Percentiles rank a stretch among this genome's conserved stretches.
phyloP scores from a whole-genome alignment of 176 grass and related monocot species.

The Lolium multiflorum region DNA sequence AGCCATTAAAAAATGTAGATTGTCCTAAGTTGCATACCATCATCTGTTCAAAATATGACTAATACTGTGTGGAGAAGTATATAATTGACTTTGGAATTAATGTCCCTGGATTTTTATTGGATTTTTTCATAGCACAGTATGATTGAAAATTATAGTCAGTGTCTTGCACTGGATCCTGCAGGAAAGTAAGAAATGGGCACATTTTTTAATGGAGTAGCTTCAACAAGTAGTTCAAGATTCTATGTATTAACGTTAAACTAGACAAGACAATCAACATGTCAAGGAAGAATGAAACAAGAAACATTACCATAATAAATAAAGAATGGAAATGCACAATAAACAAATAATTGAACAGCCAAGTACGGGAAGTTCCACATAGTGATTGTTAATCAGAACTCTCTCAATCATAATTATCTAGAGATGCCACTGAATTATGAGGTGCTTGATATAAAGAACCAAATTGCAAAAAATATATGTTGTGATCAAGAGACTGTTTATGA shows the following conservation, averaged over 20 bases:
- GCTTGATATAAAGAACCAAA: slow-evolving; percentile 16
- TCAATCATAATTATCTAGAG: not conserved
- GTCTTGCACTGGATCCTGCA: not conserved
- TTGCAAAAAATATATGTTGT: not conserved
- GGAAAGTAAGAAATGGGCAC: not conserved
- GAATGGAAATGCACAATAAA: not conserved
- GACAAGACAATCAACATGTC: not conserved
- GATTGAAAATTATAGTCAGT: not conserved
- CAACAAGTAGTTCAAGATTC: slow-evolving; percentile 11
- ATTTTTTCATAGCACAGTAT: not conserved
- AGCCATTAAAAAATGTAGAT: not conserved
- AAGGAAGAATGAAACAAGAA: slow-evolving; percentile 11
- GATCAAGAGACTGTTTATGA: slow-evolving; percentile 23
- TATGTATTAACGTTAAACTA: not conserved
- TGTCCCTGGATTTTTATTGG: not conserved
- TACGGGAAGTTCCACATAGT: not conserved
- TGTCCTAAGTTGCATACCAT: slow-evolving; percentile 20
- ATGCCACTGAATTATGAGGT: not conserved
- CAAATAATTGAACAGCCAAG: not conserved
- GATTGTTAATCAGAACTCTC: not conserved
- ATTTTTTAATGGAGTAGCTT: slow-evolving; percentile 7
- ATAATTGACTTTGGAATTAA: not conserved
- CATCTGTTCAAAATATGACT: not conserved
- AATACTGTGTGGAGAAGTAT: not conserved
- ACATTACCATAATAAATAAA: not conserved